Evolutionary conservation across 495 filamentous ascomycete species (phyloP).

Genomic region (Daldinia decipiens): DNA sequence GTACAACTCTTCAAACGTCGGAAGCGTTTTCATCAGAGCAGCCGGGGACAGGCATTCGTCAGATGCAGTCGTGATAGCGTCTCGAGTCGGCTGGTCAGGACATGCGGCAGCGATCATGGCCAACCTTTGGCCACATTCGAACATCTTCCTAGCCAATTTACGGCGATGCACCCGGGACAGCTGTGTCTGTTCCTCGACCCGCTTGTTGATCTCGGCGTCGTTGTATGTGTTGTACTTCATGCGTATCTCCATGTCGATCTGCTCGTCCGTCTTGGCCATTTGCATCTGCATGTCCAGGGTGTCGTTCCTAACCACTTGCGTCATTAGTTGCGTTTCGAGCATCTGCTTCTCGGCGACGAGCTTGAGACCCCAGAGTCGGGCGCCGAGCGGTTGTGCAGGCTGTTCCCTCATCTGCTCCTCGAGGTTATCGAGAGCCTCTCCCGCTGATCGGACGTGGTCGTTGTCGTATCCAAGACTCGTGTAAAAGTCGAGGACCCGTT

Average conservation of each 20-base stretch:
- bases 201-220: background rate
- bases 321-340: background rate
- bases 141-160: background rate
- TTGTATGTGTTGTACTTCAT: constrained; percentile 10
- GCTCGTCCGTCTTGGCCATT: background rate
- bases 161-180: constrained; percentile 15
- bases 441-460: background rate
- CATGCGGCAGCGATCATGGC: background rate
- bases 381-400: background rate
- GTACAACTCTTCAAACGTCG: background rate
- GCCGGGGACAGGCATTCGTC: background rate
- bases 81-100: background rate
- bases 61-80: background rate
- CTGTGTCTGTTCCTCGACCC: constrained; percentile 11
- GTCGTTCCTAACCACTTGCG: background rate
- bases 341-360: background rate
- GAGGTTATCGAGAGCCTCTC: constrained; percentile 2
- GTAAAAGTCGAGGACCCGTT: constrained; percentile 1
- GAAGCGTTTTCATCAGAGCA: background rate
- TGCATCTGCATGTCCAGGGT: constrained; percentile 16
- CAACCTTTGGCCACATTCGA: background rate
- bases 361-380: background rate
- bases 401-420: background rate
- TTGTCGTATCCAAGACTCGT: background rate
- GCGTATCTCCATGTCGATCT: background rate